These are phyloP conservation scores for Lagenaria siceraria DNA, from an alignment of 306 rosid genomes.

Conservation along the genomic window DNA sequence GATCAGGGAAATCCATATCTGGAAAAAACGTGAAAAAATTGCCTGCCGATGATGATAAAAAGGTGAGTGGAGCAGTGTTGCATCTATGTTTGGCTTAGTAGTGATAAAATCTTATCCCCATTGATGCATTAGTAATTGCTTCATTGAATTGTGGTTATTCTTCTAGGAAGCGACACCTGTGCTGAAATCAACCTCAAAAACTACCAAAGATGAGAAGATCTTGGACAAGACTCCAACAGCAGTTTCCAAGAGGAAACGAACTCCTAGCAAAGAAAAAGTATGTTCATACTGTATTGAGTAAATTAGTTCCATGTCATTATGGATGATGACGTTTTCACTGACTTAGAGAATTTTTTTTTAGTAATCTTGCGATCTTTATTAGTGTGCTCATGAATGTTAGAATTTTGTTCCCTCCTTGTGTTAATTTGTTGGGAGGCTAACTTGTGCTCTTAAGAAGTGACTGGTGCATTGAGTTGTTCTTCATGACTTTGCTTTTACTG, in stretches of 20 bases:
- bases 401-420: background rate
- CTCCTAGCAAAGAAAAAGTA: conserved; percentile 55
- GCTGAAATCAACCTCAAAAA: conserved; percentile 32
- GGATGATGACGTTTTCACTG: background rate
- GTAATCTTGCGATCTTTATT: background rate
- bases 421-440: background rate
- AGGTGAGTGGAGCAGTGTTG: conserved; percentile 9
- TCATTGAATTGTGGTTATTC: background rate
- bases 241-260: conserved; percentile 58
- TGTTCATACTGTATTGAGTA: background rate
- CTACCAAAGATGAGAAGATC: conserved; percentile 28
- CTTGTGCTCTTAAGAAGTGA: background rate
- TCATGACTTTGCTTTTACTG: background rate
- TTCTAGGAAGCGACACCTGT: conserved; percentile 37
- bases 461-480: background rate
- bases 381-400: background rate
- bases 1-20: conserved; percentile 27
- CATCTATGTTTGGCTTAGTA: background rate
- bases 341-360: too few relatives aligned
- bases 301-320: background rate
- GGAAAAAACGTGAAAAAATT: conserved; percentile 29
- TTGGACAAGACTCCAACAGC: conserved; percentile 43
- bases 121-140: background rate
- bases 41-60: conserved; percentile 34
- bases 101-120: background rate